phyloP scores from a whole-genome alignment of 371 early-diverging fungal species.

The Circinella minor region DNA sequence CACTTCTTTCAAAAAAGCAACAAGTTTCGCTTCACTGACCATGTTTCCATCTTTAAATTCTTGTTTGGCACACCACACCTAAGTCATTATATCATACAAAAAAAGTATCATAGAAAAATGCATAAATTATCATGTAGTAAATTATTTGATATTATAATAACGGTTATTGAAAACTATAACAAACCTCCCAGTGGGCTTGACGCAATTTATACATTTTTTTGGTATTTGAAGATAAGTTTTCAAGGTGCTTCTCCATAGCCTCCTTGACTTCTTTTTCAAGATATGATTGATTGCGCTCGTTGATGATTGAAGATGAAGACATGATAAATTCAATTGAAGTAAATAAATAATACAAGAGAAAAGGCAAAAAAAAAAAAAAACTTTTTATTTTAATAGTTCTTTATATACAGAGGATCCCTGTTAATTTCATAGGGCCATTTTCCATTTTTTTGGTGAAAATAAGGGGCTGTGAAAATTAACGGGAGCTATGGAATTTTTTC shows the following conservation, averaged over 20 bases:
- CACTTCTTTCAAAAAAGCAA: background rate
- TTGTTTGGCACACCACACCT: background rate
- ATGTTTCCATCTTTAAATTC: background rate
- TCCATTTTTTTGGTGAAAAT: too few relatives aligned
- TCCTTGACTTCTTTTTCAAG: background rate
- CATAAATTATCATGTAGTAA: background rate
- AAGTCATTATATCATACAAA: too few relatives aligned
- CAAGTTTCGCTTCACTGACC: background rate
- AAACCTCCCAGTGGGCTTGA: background rate
- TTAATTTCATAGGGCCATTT: too few relatives aligned
- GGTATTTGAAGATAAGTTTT: background rate
- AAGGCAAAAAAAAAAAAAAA: too few relatives aligned
- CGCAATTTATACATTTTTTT: background rate
- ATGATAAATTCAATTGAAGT: too few relatives aligned
- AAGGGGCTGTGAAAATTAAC: too few relatives aligned
- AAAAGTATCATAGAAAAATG: background rate
- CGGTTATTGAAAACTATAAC: background rate
- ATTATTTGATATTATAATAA: background rate
- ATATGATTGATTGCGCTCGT: background rate
- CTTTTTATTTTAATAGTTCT: too few relatives aligned
- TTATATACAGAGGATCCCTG: too few relatives aligned
- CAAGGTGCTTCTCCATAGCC: background rate
- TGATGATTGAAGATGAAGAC: too few relatives aligned
- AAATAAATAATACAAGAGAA: too few relatives aligned
- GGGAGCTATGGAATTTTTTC: too few relatives aligned